Conservation (phyloP, 345 rosid species). For the Lumnitzera littorea region DNA sequence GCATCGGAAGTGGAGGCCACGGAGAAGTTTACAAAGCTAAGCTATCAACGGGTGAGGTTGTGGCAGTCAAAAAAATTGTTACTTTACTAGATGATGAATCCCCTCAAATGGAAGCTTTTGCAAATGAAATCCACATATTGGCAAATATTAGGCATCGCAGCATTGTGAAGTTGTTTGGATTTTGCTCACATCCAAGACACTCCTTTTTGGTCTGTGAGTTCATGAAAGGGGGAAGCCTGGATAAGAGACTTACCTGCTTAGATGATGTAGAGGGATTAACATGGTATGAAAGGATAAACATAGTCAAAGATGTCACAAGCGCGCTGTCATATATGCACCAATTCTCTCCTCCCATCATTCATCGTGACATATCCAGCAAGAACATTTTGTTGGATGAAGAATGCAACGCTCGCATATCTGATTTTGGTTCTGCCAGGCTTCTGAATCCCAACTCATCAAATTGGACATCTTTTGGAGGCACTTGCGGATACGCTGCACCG, state of each 20-base stretch:
- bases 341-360: too few relatives aligned
- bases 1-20: slow-evolving; percentile 14
- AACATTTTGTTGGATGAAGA: neutral
- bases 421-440: slow-evolving; percentile 4
- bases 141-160: slow-evolving; percentile 20
- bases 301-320: too few relatives aligned
- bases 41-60: neutral
- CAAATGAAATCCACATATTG: slow-evolving; percentile 19
- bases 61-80: slow-evolving; percentile 22
- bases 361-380: too few relatives aligned
- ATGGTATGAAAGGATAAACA: too few relatives aligned
- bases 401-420: slow-evolving; percentile 1
- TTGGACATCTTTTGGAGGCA: too few relatives aligned
- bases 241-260: too few relatives aligned
- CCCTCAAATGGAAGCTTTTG: slow-evolving; percentile 10
- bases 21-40: slow-evolving; percentile 24
- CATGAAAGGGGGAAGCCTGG: slow-evolving; percentile 17
- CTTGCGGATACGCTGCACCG: too few relatives aligned
- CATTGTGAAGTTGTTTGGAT: slow-evolving; percentile 20
- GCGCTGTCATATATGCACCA: too few relatives aligned
- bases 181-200: slow-evolving; percentile 14
- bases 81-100: neutral
- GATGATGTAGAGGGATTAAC: too few relatives aligned
- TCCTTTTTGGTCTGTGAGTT: slow-evolving; percentile 26
- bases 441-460: neutral